Conservation (phyloP, 179 eudicot species). For the Patellifolia procumbens region DNA sequence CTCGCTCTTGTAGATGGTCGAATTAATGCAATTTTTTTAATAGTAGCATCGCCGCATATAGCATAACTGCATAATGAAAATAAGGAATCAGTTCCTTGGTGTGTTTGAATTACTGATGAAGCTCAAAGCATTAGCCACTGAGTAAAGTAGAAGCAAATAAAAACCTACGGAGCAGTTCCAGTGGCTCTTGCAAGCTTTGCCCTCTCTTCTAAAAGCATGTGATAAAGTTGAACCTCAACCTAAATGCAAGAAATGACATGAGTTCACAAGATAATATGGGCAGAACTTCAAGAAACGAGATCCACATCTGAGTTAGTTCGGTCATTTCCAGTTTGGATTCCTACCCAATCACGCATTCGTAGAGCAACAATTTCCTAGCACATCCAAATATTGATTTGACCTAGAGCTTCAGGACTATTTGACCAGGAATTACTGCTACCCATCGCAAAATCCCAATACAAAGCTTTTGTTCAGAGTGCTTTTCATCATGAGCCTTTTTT, state of each 20-base stretch:
- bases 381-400: neutral
- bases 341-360: neutral
- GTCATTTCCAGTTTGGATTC: neutral
- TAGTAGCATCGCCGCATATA: slow-evolving; percentile 80
- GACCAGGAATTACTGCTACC: neutral
- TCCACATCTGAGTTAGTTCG: neutral
- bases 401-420: neutral
- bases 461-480: no score
- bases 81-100: slow-evolving; percentile 10
- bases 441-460: no score
- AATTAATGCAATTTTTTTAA: slow-evolving; percentile 61
- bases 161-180: slow-evolving; percentile 94
- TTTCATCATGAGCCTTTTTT: no score
- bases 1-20: slow-evolving; percentile 90
- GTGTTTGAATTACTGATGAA: neutral
- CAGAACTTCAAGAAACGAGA: neutral
- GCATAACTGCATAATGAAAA: slow-evolving; percentile 66
- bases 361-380: neutral
- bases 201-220: slow-evolving; percentile 67
- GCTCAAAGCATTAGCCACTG: neutral
- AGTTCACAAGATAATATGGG: neutral
- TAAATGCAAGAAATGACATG: slow-evolving; percentile 25
- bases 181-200: slow-evolving; percentile 67
- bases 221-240: slow-evolving; percentile 67
- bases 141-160: slow-evolving; percentile 9